Base-by-base conservation (phyloP, 495 filamentous ascomycete genomes). In the Xylaria flabelliformis region DNA sequence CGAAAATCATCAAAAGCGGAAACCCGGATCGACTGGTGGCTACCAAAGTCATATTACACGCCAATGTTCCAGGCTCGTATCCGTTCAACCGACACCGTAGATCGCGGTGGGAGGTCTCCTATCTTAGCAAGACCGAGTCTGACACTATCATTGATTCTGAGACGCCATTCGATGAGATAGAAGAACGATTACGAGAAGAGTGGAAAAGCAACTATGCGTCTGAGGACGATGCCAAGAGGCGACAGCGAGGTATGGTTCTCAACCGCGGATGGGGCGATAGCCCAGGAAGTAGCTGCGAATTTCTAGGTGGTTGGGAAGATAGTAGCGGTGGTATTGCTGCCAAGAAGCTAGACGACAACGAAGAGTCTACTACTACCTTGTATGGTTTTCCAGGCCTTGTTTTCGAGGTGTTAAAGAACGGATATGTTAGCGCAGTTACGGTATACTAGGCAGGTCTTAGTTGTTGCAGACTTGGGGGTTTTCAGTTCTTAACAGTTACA, bases 361-460 rank as follows among this genome's bases (percentile, higher is more conserved):
- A 90, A 74, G 89, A 88, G 75, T 94, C 80, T 86, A 96, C 94
- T 68, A 96, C 93, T 32, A 95, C 95, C 75, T 81, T 99, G 17
- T 98, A 93, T 85, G 94, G 95, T 13, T 98, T 97, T 78, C 96
- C 95, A 1, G 96, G 96, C 3, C 83, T 97, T 76, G 86, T 97
- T 24, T 98, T 98, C 82, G 96, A 99, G 82, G 95, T 99, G 13
- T 81, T 98, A 81, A 96, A 93, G 90, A 97, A 96, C 77, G 94
- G 91, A 4, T 90, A 90, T 53, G 94, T 99, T 42, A 95, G 93
- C 79, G 91, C 91, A 42, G 83, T 98, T 74, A 98, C 94, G n/a
- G 89, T 97, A 12, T 97, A 92, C 81, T 96, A 73, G 72, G 42
- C 26, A 56, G 50, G 4, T 32, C 2, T 58, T 46, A n/a, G 41